Percentiles rank a stretch among this genome's conserved stretches.
Conservation (phyloP, 2,329 filamentous ascomycete genomes). For the Teratosphaeriaceae sp. region DNA sequence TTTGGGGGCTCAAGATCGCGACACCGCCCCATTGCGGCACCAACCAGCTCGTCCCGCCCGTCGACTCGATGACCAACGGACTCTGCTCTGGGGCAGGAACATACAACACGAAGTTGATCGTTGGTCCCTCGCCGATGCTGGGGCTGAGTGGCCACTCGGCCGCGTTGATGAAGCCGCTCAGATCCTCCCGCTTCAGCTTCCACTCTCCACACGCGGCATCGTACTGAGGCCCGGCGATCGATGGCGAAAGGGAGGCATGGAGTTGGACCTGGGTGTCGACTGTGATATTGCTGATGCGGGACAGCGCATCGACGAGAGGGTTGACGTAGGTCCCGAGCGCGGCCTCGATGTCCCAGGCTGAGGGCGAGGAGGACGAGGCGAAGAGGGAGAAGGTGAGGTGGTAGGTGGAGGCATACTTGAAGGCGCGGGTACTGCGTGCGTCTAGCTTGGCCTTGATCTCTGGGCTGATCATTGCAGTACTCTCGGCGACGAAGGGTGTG, state of each 20-base stretch:
- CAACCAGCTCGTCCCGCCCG: conserved; percentile 70
- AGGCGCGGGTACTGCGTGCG: conserved; percentile 68
- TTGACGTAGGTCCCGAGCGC: conserved; percentile 75
- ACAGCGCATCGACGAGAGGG: conserved; percentile 72
- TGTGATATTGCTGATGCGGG: conserved; percentile 86
- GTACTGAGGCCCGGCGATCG: conserved; percentile 51
- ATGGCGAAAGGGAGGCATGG: conserved; percentile 66
- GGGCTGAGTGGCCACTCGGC: conserved; percentile 96
- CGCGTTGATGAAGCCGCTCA: conserved; percentile 93
- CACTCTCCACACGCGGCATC: conserved; percentile 51
- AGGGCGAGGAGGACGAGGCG: conserved; percentile 68
- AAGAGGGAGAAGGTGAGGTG: conserved; percentile 96
- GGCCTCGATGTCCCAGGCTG: conserved; percentile 82
- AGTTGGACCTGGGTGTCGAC: conserved; percentile 95
- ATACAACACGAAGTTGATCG: conserved; percentile 92
- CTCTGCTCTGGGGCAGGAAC: conserved; percentile 63
- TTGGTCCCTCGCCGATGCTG: conserved; percentile 87
- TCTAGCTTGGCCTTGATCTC: conserved; percentile 42
- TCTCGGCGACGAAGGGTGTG: conserved; percentile 19
- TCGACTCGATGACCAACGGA: conserved; percentile 55
- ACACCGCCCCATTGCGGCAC: conserved; percentile 93
- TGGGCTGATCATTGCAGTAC: conserved; percentile 26
- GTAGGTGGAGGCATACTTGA: conserved; percentile 90
- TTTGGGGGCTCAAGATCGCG: conserved; percentile 55
- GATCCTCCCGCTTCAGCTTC: conserved; percentile 72